These are phyloP conservation scores for Tolypocladium ovalisporum DNA, from an alignment of 2,329 filamentous ascomycete genomes.

Conservation along the genomic window DNA sequence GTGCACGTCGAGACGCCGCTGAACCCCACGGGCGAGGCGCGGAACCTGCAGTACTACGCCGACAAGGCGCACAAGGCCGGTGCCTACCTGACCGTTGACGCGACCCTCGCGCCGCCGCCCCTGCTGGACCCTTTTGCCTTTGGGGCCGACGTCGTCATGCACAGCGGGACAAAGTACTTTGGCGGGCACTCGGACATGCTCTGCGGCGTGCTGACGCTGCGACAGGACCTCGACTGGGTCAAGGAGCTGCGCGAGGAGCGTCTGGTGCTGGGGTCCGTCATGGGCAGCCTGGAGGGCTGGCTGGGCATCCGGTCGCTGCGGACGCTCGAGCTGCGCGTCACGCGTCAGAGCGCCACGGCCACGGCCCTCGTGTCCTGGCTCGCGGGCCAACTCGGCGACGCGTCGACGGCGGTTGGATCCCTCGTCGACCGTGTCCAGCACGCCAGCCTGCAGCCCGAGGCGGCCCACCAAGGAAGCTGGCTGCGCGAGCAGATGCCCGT, in stretches of 20 bases:
- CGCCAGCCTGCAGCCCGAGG: conserved; percentile 65
- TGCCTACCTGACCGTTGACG: conserved; percentile 72
- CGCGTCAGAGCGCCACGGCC: conserved; percentile 64
- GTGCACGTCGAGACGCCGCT: conserved; percentile 89
- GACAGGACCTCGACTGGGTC: conserved; percentile 46
- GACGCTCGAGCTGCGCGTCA: conserved; percentile 74
- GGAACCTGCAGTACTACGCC: conserved; percentile 61
- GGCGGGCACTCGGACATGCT: conserved; percentile 92
- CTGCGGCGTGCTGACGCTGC: conserved; percentile 68
- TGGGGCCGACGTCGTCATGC: conserved; percentile 82
- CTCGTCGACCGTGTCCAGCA: conserved; percentile 57
- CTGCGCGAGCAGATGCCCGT: conserved; percentile 79
- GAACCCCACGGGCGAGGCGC: conserved; percentile 80
- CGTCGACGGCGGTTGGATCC: conserved; percentile 31
- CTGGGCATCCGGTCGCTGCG: conserved; percentile 76
- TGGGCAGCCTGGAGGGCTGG: conserved; percentile 90
- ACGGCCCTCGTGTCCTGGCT: conserved; percentile 64
- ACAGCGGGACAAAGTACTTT: conserved; percentile 91
- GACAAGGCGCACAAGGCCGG: conserved; percentile 60
- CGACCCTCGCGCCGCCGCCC: conserved; percentile 86
- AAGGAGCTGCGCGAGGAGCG: conserved; percentile 54
- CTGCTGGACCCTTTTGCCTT: conserved; percentile 74
- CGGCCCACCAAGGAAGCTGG: conserved; percentile 53
- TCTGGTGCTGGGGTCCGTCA: conserved; percentile 67
- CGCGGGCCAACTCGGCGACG: conserved; percentile 30